Base-by-base conservation (phyloP, 2,329 filamentous ascomycete species). In the Fusarium anthophilum region DNA sequence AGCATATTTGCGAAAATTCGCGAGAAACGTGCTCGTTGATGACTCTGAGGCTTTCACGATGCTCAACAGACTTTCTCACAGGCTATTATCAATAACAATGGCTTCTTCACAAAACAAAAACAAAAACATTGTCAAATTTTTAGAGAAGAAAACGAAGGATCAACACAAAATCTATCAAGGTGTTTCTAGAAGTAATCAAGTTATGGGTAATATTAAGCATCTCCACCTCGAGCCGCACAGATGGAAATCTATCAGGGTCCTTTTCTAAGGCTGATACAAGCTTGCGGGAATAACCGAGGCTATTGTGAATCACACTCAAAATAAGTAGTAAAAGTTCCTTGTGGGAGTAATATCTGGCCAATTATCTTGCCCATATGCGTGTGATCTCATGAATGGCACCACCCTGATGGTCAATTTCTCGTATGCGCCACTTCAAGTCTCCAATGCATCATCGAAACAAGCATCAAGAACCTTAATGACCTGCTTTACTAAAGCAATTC, bases 341-440 rank as follows among this genome's bases (percentile, higher is more conserved):
- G 6, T 4, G 9, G 6, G 7, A 50, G 3, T 9, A 3, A 18
- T 5, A 28, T 3, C 3, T 37, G 13, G 4, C 28, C 32, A 20
- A 50, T 50, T 14, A 24, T 8, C 12, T 22, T 30, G 18, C 22
- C 17, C 17, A n/a, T 20, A 39, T 55, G 17, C 51, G 35, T 45
- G 24, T 26, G 11, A 30, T 47, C 30, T 30, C 37, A 58, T 50
- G 12, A 38, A 39, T 66, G 18, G 20, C 28, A 24, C 20, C 38
- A 74, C 71, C 71, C 54, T 74, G 71, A 74, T 74, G 63, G 71
- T 26, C 26, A 54, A 37, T 28, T 30, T 37, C 35, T 37, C 32
- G 14, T 41, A 54, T 10, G 28, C 38, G 38, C 41, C 53, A 58
- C 37, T 15, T 38, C 8, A n/a, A 32, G 24, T 17, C 14, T 32